Base-by-base conservation (phyloP, 352 stramenopile genomes). In the Elongisporangium undulatum region DNA sequence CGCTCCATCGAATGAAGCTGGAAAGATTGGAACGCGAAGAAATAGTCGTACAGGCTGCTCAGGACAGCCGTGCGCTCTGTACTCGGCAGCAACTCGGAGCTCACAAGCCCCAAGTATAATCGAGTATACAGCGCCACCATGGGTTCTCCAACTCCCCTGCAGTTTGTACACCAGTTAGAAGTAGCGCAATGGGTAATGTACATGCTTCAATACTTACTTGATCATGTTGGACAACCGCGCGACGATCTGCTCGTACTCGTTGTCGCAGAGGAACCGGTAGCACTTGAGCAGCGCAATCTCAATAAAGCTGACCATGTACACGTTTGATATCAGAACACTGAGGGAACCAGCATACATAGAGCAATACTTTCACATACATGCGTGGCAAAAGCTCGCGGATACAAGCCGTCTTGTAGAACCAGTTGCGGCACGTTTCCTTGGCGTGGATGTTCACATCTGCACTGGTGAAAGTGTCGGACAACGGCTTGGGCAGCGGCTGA, bases 371-470 rank as follows among this genome's bases (percentile, higher is more conserved):
- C 3, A 86, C 71, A 23, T 82, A 96, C 75, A 98, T 94, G 45
- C 92, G 80, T 12, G 92, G 92, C 38, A 97, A 67, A 20, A 98
- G 79, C 58, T 97, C 90, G 50, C 90, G 84, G 58, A 98, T 97
- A 63, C 89, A 97, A 16, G 89, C 88, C 0, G 87, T 96, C 72
- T 98, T 98, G 82, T 97, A 97, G 57, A 98, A 97, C 92, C 92
- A 98, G 66, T 98, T 98, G 15, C 90, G 87, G 21, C 87, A 96
- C 21, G 87, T 98, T 67, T 97, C 92, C 15, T 89, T 94, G 0
- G 92, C 90, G 57, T 95, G 85, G 15, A 92, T 74, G 54, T 90
- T 90, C 12, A 97, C 74, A 49, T 98, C 87, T 6, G 69, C 75
- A 51, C 75, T 82, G 12, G 76, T 89, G 56, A 95, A 97, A 51